Evolutionary conservation across 106 monocot species (phyloP).

Genomic region (Dendrobium chrysotoxum): DNA sequence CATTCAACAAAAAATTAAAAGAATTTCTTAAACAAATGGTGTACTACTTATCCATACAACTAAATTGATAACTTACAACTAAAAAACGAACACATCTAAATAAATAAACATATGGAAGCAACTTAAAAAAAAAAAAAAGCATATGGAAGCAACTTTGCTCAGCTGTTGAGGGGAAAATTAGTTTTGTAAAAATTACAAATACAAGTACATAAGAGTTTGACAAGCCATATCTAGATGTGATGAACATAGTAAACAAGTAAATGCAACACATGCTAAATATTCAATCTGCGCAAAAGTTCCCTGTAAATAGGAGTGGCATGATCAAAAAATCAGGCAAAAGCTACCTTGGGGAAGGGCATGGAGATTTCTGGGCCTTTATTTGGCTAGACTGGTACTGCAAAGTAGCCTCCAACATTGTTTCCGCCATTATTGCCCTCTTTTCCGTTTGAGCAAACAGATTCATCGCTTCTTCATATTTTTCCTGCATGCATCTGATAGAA

Average conservation of each 20-base stretch:
- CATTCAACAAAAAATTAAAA: not conserved
- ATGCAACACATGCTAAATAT: not conserved
- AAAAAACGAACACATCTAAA: not conserved
- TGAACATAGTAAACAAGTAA: not conserved
- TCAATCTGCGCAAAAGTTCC: not conserved
- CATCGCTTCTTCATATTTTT: slow-evolving; percentile 68
- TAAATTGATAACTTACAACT: not conserved
- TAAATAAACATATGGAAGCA: not conserved
- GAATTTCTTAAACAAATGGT: not conserved
- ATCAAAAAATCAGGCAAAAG: not conserved
- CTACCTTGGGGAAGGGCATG: slow-evolving; percentile 45
- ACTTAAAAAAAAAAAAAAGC: too few species aligned
- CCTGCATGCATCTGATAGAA: slow-evolving; percentile 44
- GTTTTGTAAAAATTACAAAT: not conserved
- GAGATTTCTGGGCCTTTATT: slow-evolving; percentile 30
- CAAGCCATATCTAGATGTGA: not conserved
- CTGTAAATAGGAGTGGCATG: not conserved
- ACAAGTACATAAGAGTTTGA: not conserved
- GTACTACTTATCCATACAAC: not conserved
- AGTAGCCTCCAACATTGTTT: slow-evolving; percentile 73
- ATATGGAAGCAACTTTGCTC: not conserved
- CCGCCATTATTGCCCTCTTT: slow-evolving; percentile 75
- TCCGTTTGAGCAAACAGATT: slow-evolving; percentile 51
- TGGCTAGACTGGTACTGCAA: slow-evolving; percentile 75
- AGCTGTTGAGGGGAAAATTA: not conserved